Evolutionary conservation across 495 filamentous ascomycete species (phyloP).

Genomic region (Penicillium goetzii): DNA sequence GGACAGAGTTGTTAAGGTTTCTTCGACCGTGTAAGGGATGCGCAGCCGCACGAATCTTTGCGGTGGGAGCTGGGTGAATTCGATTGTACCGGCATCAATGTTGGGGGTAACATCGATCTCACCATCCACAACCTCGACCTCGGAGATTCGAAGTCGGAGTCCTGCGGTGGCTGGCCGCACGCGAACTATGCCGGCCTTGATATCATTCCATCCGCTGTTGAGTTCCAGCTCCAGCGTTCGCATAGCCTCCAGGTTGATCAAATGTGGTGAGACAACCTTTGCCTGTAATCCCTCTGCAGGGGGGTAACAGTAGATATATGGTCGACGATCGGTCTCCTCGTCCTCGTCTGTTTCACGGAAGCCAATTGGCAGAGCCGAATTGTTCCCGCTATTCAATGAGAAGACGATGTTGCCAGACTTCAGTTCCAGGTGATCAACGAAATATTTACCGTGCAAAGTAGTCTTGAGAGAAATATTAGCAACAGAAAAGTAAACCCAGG

Average conservation of each 20-base stretch:
- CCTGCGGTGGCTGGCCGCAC: conserved; percentile 85
- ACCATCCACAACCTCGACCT: conserved; percentile 62
- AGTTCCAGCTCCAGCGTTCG: conserved; percentile 76
- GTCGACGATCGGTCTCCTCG: conserved; percentile 40
- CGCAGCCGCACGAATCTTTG: conserved; percentile 58
- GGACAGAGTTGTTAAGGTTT: conserved; percentile 69
- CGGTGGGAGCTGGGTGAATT: conserved; percentile 57
- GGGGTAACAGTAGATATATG: conserved; percentile 57
- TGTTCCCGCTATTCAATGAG: conserved; percentile 37
- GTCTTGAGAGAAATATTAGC: conserved; percentile 47
- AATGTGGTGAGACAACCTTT: conserved; percentile 47
- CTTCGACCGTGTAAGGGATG: conserved; percentile 86
- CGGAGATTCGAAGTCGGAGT: conserved; percentile 76
- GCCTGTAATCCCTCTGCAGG: conserved; percentile 52
- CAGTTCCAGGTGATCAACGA: conserved; percentile 73
- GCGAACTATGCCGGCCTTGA: conserved; percentile 68
- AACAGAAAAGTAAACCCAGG: not conserved
- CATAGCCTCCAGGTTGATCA: conserved; percentile 74
- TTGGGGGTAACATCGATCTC: conserved; percentile 58
- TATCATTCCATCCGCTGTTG: conserved; percentile 74
- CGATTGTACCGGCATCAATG: conserved; percentile 68
- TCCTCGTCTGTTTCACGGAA: conserved; percentile 46
- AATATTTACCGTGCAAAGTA: conserved; percentile 74
- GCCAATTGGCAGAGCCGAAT: conserved; percentile 41
- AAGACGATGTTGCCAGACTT: conserved; percentile 71